Base-by-base conservation (phyloP, 2,329 filamentous ascomycete species). In the Trematosphaeria pertusa region DNA sequence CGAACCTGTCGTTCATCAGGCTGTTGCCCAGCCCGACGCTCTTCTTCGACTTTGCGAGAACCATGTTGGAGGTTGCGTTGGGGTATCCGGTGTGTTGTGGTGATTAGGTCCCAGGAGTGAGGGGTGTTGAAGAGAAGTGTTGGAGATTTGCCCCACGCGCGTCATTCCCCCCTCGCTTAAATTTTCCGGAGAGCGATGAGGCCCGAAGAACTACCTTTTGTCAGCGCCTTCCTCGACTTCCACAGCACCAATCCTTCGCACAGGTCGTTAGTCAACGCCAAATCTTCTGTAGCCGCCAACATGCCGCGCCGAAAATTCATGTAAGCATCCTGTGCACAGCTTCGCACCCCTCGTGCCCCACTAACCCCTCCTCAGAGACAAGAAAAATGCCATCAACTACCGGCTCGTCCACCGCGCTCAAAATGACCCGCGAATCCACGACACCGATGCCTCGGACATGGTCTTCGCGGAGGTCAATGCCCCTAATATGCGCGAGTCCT, bases 1-100 rank as follows among this genome's bases (percentile, higher is more conserved):
- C 91, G 74, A 97, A 97, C 48, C 93, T 88, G 77, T 97, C 94
- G 72, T 97, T 97, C 94, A 99, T 99, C 71, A 99, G 84, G 77
- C 88, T 86, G 78, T 97, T 97, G 72, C 94, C 94, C 77, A 99
- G 86, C 72, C 94, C 94, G 65, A 97, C 91, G 65, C 86, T 83
- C 75, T 92, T 96, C 75, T 97, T 97, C 58, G 91, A 96, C 78
- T 97, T 99, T 74, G 94, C 86, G 65, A 89, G 76, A 64, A 87
- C 85, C 87, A 89, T 89, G 32, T 58, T 78, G 72, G 19, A 34
- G 44, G 42, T 38, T 52, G 18, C 57, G 26, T 14, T 47, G 42
- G 39, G 17, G 46, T 35, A 32, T 46, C 33, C 46, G 46, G 43
- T 51, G 51, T 46, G 48, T 45, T n/a, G n/a, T n/a, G n/a, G n/a